Percentiles rank a stretch among this genome's conserved stretches.
These are phyloP conservation scores for Tricholoma furcatifolium DNA, from an alignment of 768 basidiomycete genomes.

Conservation along the genomic window DNA sequence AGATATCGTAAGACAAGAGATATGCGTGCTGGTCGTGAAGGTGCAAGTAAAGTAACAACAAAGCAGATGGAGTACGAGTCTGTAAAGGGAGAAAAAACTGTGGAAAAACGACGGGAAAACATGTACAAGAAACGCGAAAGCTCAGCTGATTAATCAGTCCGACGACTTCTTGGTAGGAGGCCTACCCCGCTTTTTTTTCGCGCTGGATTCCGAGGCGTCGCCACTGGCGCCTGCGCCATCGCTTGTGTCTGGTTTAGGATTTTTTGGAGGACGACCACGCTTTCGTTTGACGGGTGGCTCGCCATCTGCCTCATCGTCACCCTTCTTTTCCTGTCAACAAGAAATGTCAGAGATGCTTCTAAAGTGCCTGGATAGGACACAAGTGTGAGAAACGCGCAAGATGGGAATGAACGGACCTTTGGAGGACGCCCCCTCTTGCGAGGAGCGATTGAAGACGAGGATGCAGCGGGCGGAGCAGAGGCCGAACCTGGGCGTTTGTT, in stretches of 20 bases:
- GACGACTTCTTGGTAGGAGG: slow-evolving; percentile 53
- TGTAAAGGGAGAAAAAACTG: slow-evolving; percentile 16
- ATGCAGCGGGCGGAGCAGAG: slow-evolving; percentile 29
- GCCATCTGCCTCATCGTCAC: slow-evolving; percentile 41
- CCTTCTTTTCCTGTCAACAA: slow-evolving; percentile 37
- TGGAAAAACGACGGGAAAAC: slow-evolving; percentile 20
- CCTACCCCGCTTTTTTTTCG: slow-evolving; percentile 72
- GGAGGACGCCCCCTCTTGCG: slow-evolving; percentile 69
- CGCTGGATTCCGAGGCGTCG: slow-evolving; percentile 45
- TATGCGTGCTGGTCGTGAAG: slow-evolving; percentile 37
- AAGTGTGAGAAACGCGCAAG: slow-evolving; percentile 18
- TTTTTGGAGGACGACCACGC: slow-evolving; percentile 76
- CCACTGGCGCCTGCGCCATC: slow-evolving; percentile 34
- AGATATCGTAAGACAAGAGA: slow-evolving; percentile 23
- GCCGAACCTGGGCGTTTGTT: slow-evolving; percentile 46
- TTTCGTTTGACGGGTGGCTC: slow-evolving; percentile 61
- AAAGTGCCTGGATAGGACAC: neutral
- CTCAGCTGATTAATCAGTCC: slow-evolving; percentile 24
- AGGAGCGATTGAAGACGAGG: slow-evolving; percentile 34
- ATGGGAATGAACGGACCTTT: slow-evolving; percentile 43
- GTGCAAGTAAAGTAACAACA: slow-evolving; percentile 19
- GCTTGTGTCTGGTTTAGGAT: slow-evolving; percentile 45
- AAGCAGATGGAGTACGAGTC: slow-evolving; percentile 4
- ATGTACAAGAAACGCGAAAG: slow-evolving; percentile 10
- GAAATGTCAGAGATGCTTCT: slow-evolving; percentile 18